Base-by-base conservation (phyloP, 257 asterid species). In the Linderniella brevidens region DNA sequence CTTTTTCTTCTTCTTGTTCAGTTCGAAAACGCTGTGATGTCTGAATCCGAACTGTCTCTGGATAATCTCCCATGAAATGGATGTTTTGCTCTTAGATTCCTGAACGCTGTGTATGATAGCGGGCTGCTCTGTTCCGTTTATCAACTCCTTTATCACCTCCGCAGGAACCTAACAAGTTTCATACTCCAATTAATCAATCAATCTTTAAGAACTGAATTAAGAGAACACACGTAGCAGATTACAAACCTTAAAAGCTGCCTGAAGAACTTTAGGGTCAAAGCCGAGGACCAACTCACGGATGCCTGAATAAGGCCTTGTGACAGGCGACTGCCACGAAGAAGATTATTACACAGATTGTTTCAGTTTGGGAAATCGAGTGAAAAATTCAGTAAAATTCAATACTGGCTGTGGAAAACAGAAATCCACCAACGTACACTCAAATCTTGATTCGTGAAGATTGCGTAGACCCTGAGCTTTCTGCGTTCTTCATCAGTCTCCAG, bases 211-310 rank as follows among this genome's bases (percentile, higher is more conserved):
- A 41, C 13, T n/a, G 3, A 4, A 41, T 1, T 13, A 8, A 17
- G 16, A n/a, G 3, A 29, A 9, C 5, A 32, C 13, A 9, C 19
- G 13, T 3, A 19, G 3, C 41, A 0, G 14, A 5, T 11, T 35
- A 18, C 8, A 35, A 52, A 77, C 94, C 82, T 60, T 52, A 55
- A 88, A 84, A 49, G 92, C 65, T 35, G 76, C 82, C 57, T 69
- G 76, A 20, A 88, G 77, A 41, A 75, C 80, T 43, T 56, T 67
- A 58, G 51, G 73, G 64, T 76, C 94, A 8, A 88, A 84, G 58
- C 95, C 92, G 18, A 81, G 75, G 57, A 88, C 66, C 70, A 80
- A 38, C 25, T 80, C 80, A 0, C 86, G 68, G 46, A 88, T 56
- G 46, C 79, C 63, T 0, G 98, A 70, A 58, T 88, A 84, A 8